These are phyloP conservation scores for Tuber indicum DNA, from an alignment of 495 filamentous ascomycete genomes.

Conservation along the genomic window DNA sequence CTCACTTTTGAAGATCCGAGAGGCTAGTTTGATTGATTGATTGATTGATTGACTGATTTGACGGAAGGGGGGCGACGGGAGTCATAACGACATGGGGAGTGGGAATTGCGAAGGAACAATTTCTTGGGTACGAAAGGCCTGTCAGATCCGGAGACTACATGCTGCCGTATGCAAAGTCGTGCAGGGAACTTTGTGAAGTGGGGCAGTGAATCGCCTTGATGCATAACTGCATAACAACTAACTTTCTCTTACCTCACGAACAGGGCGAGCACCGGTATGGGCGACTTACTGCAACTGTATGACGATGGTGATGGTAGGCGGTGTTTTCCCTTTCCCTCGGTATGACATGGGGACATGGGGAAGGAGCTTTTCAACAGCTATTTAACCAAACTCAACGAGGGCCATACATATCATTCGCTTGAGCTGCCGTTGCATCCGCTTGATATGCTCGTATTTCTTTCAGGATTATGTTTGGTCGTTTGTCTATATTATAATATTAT, in stretches of 20 bases:
- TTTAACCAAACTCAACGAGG: constrained; percentile 1
- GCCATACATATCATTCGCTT: neutral
- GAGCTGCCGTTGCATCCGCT: neutral
- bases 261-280: constrained; percentile 18
- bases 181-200: constrained; percentile 29
- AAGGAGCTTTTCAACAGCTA: constrained; percentile 17
- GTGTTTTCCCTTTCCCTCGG: constrained; percentile 12
- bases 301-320: constrained; percentile 16
- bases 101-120: neutral
- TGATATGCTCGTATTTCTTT: neutral
- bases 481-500: neutral
- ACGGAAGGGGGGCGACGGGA: neutral
- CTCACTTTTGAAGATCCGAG: constrained; percentile 5
- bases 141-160: constrained; percentile 32
- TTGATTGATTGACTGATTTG: neutral
- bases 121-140: constrained; percentile 15
- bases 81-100: constrained; percentile 1
- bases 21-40: neutral
- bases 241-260: neutral
- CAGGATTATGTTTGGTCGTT: neutral
- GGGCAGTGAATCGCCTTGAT: neutral
- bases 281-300: constrained; percentile 29
- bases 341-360: constrained; percentile 28
- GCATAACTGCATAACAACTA: constrained; percentile 21
- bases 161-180: constrained; percentile 29